Evolutionary conservation across 2,329 filamentous ascomycete species (phyloP).

Genomic region (Penicillium sp.): DNA sequence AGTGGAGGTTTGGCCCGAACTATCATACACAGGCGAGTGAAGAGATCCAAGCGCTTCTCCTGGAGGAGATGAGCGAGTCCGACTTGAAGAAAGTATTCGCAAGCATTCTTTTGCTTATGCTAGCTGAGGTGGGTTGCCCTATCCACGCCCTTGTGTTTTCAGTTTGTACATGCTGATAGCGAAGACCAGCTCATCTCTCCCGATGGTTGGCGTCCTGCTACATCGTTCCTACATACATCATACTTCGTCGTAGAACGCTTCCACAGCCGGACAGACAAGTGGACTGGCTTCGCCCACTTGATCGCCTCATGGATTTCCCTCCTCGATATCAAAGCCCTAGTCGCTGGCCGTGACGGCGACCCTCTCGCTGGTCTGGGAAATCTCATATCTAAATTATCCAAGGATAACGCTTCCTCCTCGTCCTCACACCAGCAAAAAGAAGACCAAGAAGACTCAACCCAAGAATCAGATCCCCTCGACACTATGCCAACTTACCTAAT

Average conservation of each 20-base stretch:
- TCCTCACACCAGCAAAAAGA: neutral
- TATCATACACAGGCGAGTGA: constrained; percentile 39
- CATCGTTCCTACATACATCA: constrained; percentile 38
- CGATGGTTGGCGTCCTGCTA: constrained; percentile 32
- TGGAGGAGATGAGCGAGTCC: constrained; percentile 31
- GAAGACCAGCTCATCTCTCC: constrained; percentile 33
- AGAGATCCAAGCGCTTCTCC: constrained; percentile 35
- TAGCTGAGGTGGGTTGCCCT: constrained; percentile 37
- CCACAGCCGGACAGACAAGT: constrained; percentile 30
- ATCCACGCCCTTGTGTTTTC: neutral
- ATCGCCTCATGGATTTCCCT: constrained; percentile 40
- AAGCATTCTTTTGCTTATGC: constrained; percentile 40
- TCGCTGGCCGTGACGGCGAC: constrained; percentile 43
- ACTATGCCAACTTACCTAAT: constrained; percentile 37
- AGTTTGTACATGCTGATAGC: neutral
- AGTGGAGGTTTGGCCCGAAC: constrained; percentile 33
- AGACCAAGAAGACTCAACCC: neutral
- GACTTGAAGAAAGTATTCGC: constrained; percentile 34
- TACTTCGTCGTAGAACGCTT: constrained; percentile 38
- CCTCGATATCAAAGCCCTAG: constrained; percentile 41
- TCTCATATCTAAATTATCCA: constrained; percentile 12
- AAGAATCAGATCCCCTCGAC: constrained; percentile 25
- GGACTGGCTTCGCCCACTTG: constrained; percentile 35
- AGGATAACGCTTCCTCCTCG: constrained; percentile 11
- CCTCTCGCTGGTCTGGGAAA: constrained; percentile 36